A percentile compares a stretch with the other conserved stretches of the same genome.
These are phyloP conservation scores for Backusella circina DNA, from an alignment of 192 early-diverging fungal genomes.

Conservation along the genomic window DNA sequence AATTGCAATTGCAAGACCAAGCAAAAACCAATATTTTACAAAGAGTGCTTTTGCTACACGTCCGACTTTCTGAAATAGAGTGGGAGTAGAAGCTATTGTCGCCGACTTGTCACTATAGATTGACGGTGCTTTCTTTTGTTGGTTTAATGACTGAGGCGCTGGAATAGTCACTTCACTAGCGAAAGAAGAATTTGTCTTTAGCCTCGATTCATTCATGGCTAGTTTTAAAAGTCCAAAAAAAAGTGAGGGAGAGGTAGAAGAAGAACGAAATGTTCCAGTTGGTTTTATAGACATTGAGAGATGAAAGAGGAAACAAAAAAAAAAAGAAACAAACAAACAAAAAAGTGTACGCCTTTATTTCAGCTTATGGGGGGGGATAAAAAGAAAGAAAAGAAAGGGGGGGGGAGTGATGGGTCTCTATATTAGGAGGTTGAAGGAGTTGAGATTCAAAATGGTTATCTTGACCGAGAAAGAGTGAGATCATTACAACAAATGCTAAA, in stretches of 20 bases:
- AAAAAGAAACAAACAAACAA: neutral
- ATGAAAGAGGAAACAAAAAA: neutral
- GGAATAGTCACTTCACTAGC: conserved; percentile 19
- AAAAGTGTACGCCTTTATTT: neutral
- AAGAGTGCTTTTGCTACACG: neutral
- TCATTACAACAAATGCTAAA: neutral
- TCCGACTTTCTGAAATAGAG: neutral
- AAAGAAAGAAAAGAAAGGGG: neutral
- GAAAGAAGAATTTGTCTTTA: conserved; percentile 17
- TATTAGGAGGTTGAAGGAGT: neutral
- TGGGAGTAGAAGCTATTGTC: neutral
- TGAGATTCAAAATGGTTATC: conserved; percentile 1
- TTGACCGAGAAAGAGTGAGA: neutral
- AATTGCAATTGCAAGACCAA: conserved; percentile 63
- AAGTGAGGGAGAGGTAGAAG: conserved; percentile 13
- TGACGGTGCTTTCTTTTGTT: neutral
- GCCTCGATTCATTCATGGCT: conserved; percentile 20
- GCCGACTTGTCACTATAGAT: conserved; percentile 6
- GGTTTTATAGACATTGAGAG: conserved; percentile 1
- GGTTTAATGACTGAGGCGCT: neutral
- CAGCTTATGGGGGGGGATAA: conserved; percentile 1
- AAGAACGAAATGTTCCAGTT: neutral
- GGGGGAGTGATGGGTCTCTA: neutral
- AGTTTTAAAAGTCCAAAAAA: conserved; percentile 22
- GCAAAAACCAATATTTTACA: conserved; percentile 49